Conservation (phyloP, 2,329 filamentous ascomycete genomes). For the Sclerotinia borealis region DNA sequence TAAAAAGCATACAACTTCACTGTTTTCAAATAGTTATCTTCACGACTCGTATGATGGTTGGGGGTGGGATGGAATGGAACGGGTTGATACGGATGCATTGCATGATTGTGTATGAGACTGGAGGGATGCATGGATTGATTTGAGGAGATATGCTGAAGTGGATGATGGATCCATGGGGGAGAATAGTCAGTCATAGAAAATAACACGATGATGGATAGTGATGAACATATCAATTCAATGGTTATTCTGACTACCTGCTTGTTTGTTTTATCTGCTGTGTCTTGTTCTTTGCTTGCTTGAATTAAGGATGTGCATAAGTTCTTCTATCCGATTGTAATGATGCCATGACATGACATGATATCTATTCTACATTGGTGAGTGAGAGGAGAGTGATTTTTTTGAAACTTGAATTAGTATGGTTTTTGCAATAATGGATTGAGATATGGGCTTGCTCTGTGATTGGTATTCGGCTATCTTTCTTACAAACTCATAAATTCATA, state of each 20-base stretch:
- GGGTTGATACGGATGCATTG: conserved; percentile 8
- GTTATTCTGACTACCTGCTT: background rate
- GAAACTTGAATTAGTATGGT: too few relatives aligned
- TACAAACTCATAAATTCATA: too few relatives aligned
- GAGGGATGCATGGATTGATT: conserved; percentile 5
- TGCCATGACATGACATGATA: too few relatives aligned
- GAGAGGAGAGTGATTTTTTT: too few relatives aligned
- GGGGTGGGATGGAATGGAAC: conserved; percentile 8
- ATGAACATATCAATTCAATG: conserved; percentile 5
- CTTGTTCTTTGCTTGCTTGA: too few relatives aligned
- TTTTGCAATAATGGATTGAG: too few relatives aligned
- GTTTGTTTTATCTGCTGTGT: background rate
- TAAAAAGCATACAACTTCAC: conserved; percentile 8
- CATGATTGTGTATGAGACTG: conserved; percentile 8
- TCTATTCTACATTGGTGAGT: too few relatives aligned
- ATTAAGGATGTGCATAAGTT: too few relatives aligned
- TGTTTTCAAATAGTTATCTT: conserved; percentile 17
- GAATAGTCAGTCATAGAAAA: background rate
- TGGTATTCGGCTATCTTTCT: too few relatives aligned
- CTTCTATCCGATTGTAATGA: too few relatives aligned
- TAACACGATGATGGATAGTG: conserved; percentile 2
- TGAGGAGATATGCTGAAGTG: background rate
- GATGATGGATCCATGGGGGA: conserved; percentile 2
- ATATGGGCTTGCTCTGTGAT: too few relatives aligned
- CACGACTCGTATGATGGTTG: conserved; percentile 10